Base-by-base conservation (phyloP, 306 rosid species). In the Trifolium fragiferum region DNA sequence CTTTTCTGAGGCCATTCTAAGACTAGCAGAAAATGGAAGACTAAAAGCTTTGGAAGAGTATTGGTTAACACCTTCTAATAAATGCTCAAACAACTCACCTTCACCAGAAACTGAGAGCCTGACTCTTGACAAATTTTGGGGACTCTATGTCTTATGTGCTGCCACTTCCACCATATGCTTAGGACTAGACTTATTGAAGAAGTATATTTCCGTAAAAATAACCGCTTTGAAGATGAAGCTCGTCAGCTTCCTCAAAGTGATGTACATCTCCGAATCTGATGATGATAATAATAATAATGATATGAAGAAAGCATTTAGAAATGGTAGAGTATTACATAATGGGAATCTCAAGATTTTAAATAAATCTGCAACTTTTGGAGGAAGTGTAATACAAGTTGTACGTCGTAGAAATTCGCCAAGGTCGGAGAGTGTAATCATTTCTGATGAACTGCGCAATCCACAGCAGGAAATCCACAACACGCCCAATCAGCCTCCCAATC, bases 1-100 rank as follows among this genome's bases (percentile, higher is more conserved):
- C 41, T 80, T 90, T n/a, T 84, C 90, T 33, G 76, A 50, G 66
- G 89, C 80, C 37, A 75, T 88, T 75, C 77, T 86, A 43, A 25
- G 37, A 7, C 81, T 86, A 16, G 82, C 81, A 25, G 80, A 86
- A 81, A 16, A 75, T 12, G 92, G 90, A 67, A 50, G 33, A 9
- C 18, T 90, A 3, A 73, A 67, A 40, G 0, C 8, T 11, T 66
- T 90, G 53, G 76, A 83, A 70, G 43, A 75, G 0, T 0, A 7
- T 0, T 88, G 88, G 82, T 74, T 86, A 62, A 85, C 85, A 12
- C 85, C 83, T 10, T 16, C 65, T 1, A 69, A 68, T 8, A 35
- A 74, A 68, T 78, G 91, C 72, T 50, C 86, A 57, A 55, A n/a
- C 27, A 72, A 46, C 82, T 44, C 81, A 72, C 19, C 58, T 0